phyloP scores from a whole-genome alignment of 176 grass and related monocot species.

The Stipa capillata region DNA sequence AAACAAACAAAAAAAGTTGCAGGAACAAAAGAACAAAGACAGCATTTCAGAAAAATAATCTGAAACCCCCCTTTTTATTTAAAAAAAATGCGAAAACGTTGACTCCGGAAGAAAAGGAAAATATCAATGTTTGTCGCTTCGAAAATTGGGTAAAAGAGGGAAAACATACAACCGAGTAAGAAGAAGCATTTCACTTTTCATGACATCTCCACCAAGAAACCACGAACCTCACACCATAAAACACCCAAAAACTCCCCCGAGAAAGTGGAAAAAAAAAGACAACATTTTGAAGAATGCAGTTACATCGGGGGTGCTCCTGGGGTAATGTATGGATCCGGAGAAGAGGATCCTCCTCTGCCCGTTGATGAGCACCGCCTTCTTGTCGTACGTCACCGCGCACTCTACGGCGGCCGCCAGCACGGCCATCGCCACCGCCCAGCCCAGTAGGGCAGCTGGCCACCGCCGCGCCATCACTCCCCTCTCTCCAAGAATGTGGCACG shows the following conservation, averaged over 20 bases:
- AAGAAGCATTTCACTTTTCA: background rate
- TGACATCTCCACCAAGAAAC: slow-evolving; percentile 13
- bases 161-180: background rate
- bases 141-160: background rate
- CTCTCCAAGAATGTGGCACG: background rate
- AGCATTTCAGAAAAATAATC: slow-evolving; percentile 7
- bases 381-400: slow-evolving; percentile 81
- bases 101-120: background rate
- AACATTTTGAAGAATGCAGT: slow-evolving; percentile 18
- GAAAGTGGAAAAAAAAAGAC: background rate
- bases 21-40: background rate
- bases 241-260: background rate
- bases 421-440: slow-evolving; percentile 15
- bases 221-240: background rate
- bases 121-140: background rate
- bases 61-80: background rate
- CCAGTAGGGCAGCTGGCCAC: slow-evolving; percentile 31
- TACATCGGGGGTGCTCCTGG: slow-evolving; percentile 92
- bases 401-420: slow-evolving; percentile 31
- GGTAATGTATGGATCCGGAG: slow-evolving; percentile 99
- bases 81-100: background rate
- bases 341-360: slow-evolving; percentile 86
- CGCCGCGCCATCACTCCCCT: slow-evolving; percentile 18
- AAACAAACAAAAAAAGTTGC: background rate
- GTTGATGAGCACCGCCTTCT: slow-evolving; percentile 73